Conservation (phyloP, 495 filamentous ascomycete genomes). For the Neurospora sp. region DNA sequence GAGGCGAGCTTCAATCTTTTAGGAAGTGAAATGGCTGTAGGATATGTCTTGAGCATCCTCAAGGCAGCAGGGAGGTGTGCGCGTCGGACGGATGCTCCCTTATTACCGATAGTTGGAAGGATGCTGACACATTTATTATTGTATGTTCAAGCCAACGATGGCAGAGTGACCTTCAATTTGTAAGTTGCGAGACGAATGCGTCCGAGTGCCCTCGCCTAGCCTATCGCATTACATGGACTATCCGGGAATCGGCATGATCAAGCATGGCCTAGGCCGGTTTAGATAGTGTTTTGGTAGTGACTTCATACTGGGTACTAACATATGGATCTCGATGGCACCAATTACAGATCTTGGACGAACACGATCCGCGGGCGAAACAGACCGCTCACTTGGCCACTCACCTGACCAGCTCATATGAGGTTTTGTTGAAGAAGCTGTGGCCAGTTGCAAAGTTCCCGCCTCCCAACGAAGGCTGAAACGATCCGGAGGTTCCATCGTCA, state of each 20-base stretch:
- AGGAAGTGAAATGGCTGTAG: slow-evolving; percentile 12
- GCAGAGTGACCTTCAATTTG: neutral
- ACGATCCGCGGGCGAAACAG: neutral
- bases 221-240: neutral
- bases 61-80: slow-evolving; percentile 2
- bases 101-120: neutral
- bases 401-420: neutral
- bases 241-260: neutral
- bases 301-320: neutral
- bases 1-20: slow-evolving; percentile 16
- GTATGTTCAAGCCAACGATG: neutral
- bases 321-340: neutral
- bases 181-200: neutral
- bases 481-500: neutral
- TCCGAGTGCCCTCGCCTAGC: neutral
- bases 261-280: neutral
- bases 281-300: neutral
- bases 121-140: neutral
- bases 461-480: neutral
- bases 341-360: neutral
- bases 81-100: slow-evolving; percentile 14
- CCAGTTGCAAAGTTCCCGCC: neutral
- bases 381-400: neutral
- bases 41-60: slow-evolving; percentile 23
- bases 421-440: neutral